These are phyloP conservation scores for Pseudogymnoascus sp. DNA, from an alignment of 2,329 filamentous ascomycete genomes.

Conservation along the genomic window DNA sequence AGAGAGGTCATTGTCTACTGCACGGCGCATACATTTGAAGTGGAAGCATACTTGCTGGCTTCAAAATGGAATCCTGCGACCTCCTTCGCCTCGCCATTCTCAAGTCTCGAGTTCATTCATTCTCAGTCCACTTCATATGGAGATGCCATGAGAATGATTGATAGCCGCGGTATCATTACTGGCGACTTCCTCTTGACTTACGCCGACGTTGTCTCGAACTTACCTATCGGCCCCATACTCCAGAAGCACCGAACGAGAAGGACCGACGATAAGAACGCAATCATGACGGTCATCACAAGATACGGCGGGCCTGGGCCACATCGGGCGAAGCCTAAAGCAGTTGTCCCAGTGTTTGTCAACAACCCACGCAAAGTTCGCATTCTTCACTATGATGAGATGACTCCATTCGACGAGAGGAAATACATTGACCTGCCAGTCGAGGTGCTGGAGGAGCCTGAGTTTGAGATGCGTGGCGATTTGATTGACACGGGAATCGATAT, in stretches of 20 bases:
- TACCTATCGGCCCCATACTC: constrained; percentile 74
- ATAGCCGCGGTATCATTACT: constrained; percentile 75
- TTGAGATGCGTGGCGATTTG: constrained; percentile 77
- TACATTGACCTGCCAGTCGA: constrained; percentile 70
- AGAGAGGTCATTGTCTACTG: constrained; percentile 91
- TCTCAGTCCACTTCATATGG: constrained; percentile 80
- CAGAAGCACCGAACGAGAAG: constrained; percentile 74
- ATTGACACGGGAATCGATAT: constrained; percentile 96
- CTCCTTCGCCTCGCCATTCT: constrained; percentile 65
- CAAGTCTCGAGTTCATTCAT: constrained; percentile 74
- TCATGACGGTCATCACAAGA: constrained; percentile 92
- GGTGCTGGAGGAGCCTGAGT: constrained; percentile 59
- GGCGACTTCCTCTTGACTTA: constrained; percentile 91
- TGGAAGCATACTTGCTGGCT: constrained; percentile 77
- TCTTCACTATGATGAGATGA: constrained; percentile 90
- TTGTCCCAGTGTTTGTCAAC: constrained; percentile 78
- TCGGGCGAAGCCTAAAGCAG: constrained; percentile 67
- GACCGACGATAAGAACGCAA: constrained; percentile 81
- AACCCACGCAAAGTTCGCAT: constrained; percentile 75
- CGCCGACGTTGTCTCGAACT: constrained; percentile 85
- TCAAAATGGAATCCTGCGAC: constrained; percentile 70
- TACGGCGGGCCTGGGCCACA: constrained; percentile 65
- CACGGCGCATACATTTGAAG: constrained; percentile 75
- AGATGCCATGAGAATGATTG: constrained; percentile 90
- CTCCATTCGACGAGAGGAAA: constrained; percentile 57